Conservation (phyloP, 2,329 filamentous ascomycete species). For the Podosphaera aphanis region DNA sequence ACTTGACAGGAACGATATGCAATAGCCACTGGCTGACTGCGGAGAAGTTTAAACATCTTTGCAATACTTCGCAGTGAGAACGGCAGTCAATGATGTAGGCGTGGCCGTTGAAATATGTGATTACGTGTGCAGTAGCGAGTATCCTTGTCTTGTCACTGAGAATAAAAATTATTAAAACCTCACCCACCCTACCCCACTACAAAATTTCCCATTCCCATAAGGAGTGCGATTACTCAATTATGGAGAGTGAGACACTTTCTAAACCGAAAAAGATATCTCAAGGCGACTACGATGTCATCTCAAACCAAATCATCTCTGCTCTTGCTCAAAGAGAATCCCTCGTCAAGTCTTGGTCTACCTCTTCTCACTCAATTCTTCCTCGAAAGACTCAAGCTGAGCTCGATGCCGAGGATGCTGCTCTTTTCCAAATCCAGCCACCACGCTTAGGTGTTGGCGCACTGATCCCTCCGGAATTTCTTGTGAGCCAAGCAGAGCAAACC, state of each 20-base stretch:
- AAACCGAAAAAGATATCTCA: constrained; percentile 9
- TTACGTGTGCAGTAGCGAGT: background rate
- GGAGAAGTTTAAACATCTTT: constrained; percentile 72
- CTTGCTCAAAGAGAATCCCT: constrained; percentile 15
- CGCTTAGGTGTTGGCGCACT: constrained; percentile 15
- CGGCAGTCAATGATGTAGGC: too few species aligned
- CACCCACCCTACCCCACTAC: too few species aligned
- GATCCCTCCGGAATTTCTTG: constrained; percentile 13
- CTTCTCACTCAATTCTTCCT: constrained; percentile 6
- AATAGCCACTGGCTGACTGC: constrained; percentile 58
- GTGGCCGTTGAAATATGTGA: too few species aligned
- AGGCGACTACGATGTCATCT: constrained; percentile 13
- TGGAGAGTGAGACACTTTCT: constrained; percentile 6
- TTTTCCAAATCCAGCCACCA: constrained; percentile 12
- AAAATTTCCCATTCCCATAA: background rate
- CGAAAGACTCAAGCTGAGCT: constrained; percentile 14
- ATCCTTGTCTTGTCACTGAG: background rate
- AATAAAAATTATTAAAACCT: too few species aligned
- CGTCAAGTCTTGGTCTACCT: constrained; percentile 14
- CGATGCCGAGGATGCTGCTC: constrained; percentile 14
- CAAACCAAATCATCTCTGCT: constrained; percentile 15
- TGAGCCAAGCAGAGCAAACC: constrained; percentile 11
- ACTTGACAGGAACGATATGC: constrained; percentile 60
- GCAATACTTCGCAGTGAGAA: background rate
- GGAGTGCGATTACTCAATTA: background rate